Base-by-base conservation (phyloP, 169 alveolate species). In the Cryptosporidium bovis region DNA sequence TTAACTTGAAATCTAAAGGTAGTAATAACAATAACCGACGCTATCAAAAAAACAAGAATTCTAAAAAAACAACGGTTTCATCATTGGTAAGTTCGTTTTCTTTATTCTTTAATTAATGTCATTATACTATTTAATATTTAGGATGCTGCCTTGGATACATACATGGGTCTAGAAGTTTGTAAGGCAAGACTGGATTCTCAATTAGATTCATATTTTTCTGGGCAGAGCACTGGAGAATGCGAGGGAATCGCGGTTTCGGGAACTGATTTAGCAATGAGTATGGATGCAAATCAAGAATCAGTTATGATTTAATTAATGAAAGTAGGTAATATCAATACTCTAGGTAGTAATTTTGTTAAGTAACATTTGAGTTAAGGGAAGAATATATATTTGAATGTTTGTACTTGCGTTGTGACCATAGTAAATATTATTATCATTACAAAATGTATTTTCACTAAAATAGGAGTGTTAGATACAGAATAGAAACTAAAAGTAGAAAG, bases 81-180 rank as follows among this genome's bases (percentile, higher is more conserved):
- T 71, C 84, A 55, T 71, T 71, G 84, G 84, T 71, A 71, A 55
- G 84, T 71, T 71, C 2, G 13, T 40, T 40, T 40, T 40, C 0
- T 3, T 40, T 6, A 6, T 1, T 40, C 4, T 40, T 40, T 40
- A 40, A 40, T 40, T 40, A 40, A 24, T 24, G 27, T 1, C 10
- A 40, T 40, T 6, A 40, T 40, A 8, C 1, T 40, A 40, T 6
- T 40, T 40, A 40, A 40, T 24, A 18, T 29, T 27, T 55, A 71
- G 84, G 84, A 71, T 71, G 84, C 84, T n/a, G 84, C 84, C 7
- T 20, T 71, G 20, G 84, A 71, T 33, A 33, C 69, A 15, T 71
- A 71, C 16, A 71, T 71, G 84, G 84, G 84, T 18, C 58, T 33
- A 6, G 84, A 71, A 53, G 84, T 44, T 16, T 71, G 84, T 53